Evolutionary conservation across 352 stramenopile species (phyloP).

Genomic region (Globisporangium alternatum): DNA sequence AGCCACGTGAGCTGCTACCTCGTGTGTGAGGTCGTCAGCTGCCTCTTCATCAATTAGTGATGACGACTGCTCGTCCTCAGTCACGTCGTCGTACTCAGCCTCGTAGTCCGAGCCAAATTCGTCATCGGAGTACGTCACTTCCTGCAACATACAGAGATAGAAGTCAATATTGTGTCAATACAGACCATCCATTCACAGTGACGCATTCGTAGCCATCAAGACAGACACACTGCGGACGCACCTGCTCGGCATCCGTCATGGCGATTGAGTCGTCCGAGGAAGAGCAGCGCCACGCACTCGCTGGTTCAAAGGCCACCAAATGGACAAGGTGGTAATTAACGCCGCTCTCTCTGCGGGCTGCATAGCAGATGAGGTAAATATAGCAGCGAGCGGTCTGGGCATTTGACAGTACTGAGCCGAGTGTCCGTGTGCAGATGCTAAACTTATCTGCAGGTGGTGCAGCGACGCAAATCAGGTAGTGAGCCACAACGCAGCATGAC

Average conservation of each 20-base stretch:
- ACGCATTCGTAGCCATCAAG: neutral
- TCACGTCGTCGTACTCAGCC: constrained; percentile 24
- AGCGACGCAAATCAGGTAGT: neutral
- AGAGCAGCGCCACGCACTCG: neutral
- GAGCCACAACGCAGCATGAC: neutral
- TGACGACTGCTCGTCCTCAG: constrained; percentile 15
- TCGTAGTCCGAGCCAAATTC: constrained; percentile 40
- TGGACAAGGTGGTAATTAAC: neutral
- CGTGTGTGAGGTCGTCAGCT: constrained; percentile 8
- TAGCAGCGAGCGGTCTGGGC: neutral
- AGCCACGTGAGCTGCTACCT: neutral
- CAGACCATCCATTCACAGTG: neutral
- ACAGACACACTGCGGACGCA: neutral
- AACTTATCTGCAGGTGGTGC: neutral
- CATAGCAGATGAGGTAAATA: neutral
- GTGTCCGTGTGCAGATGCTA: neutral
- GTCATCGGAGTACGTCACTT: constrained; percentile 43
- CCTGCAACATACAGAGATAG: constrained; percentile 14
- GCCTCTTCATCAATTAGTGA: neutral
- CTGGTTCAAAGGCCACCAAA: neutral
- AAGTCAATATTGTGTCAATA: neutral
- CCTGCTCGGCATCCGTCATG: constrained; percentile 27
- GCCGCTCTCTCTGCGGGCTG: neutral
- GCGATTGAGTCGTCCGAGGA: neutral
- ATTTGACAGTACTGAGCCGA: neutral